Base-by-base conservation (phyloP, 1,139 yeast species). In the Diutina catenulata region DNA sequence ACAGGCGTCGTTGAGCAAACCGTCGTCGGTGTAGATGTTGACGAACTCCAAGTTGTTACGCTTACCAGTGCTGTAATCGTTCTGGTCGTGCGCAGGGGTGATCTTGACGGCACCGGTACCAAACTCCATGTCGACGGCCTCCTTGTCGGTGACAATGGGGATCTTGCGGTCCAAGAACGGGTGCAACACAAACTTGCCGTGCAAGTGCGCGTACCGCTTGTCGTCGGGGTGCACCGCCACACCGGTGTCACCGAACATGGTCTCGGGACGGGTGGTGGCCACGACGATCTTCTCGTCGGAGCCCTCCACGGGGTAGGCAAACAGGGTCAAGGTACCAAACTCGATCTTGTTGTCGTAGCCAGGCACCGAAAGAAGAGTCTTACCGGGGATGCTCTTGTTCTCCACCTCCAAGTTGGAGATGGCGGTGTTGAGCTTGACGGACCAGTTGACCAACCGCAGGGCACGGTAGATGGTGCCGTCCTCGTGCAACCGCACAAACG, bases 21-120 rank as follows among this genome's bases (percentile, higher is more conserved):
- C 98, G 52, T 87, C 84, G 56, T 91, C 97, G 44, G 95, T 88
- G 52, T 84, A 68, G 47, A 91, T 87, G 62, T 86, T 87, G 60
- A 91, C 72, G 54, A 87, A 76, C 57, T 86, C 95, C 51, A 91
- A 71, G 53, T 77, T 70, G 60, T 86, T 86, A 66, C 97, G 87
- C 66, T 84, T 87, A 68, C 98, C 98, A 41, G 96, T 84, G 53
- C 70, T 74, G 70, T 84, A 86, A 84, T 91, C 98, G 71, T 91
- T 91, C 53, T 81, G 84, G 62, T 91, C 98, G 60, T 91, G 98
- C 39, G 95, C 96, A 43, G 98, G 98, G 18, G 98, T 91, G 56
- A 91, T 91, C 65, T 91, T 91, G 47, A 91, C 98, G 33, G 98
- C 98, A 80, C 98, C 98, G 47, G 98, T 91, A 71, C 98, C 98